Evolutionary conservation across 257 asterid genomes (phyloP).

Genomic region (Echium plantagineum): DNA sequence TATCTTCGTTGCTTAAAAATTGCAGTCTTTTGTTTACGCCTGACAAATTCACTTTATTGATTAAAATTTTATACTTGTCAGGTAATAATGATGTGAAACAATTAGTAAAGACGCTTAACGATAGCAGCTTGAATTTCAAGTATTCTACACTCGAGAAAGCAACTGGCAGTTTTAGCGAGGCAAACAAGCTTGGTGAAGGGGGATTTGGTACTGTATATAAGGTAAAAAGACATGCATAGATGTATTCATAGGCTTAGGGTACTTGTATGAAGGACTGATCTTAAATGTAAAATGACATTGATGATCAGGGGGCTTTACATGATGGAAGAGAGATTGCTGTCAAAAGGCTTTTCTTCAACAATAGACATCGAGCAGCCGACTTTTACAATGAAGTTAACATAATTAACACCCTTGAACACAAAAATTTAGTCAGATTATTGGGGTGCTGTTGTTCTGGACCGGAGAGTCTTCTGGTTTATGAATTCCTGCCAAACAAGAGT

Average conservation of each 20-base stretch:
- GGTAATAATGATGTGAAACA: constrained; percentile 50
- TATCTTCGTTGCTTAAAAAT: too few species aligned
- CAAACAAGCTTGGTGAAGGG: constrained; percentile 89
- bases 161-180: constrained; percentile 58
- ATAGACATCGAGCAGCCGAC: constrained; percentile 80
- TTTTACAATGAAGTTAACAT: constrained; percentile 90
- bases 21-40: too few species aligned
- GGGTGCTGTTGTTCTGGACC: constrained; percentile 93
- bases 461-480: constrained; percentile 88
- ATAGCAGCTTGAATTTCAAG: constrained; percentile 87
- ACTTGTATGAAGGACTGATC: neutral
- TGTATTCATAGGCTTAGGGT: neutral
- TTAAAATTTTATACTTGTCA: neutral
- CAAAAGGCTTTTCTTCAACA: constrained; percentile 82
- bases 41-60: too few species aligned
- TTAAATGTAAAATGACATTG: neutral
- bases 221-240: constrained; percentile 21
- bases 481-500: constrained; percentile 59
- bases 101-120: constrained; percentile 58
- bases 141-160: constrained; percentile 87
- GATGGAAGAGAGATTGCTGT: constrained; percentile 96
- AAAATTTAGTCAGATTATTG: constrained; percentile 66
- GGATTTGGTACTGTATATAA: constrained; percentile 92
- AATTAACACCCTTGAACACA: constrained; percentile 86
- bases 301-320: constrained; percentile 53